Evolutionary conservation across 495 filamentous ascomycete genomes (phyloP).

Genomic region (Aspergillus egyptiacus): DNA sequence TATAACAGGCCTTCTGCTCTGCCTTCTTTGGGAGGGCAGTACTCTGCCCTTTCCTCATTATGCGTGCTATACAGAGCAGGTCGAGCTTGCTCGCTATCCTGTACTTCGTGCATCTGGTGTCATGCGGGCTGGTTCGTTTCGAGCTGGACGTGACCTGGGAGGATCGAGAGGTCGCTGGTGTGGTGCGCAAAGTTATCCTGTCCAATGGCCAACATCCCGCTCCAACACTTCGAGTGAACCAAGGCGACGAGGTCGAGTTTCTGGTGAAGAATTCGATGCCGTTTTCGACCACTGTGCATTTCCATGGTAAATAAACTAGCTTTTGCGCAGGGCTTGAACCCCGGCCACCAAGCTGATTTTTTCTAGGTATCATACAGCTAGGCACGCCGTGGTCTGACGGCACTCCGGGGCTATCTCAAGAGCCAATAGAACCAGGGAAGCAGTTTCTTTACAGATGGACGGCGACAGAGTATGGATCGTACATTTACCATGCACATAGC

Average conservation of each 20-base stretch:
- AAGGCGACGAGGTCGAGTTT: slow-evolving; percentile 58
- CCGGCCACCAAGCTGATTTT: neutral
- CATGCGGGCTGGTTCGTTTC: slow-evolving; percentile 22
- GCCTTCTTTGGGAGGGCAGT: too few species aligned
- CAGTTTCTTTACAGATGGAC: slow-evolving; percentile 47
- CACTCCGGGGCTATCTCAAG: slow-evolving; percentile 46
- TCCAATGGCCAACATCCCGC: slow-evolving; percentile 57
- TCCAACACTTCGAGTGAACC: slow-evolving; percentile 50
- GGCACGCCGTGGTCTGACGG: slow-evolving; percentile 49
- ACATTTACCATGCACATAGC: slow-evolving; percentile 49
- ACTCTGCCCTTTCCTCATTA: neutral
- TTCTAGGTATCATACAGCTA: slow-evolving; percentile 31
- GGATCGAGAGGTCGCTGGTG: slow-evolving; percentile 24
- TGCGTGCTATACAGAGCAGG: neutral
- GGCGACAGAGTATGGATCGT: slow-evolving; percentile 25
- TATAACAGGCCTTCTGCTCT: neutral
- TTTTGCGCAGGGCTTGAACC: too few species aligned
- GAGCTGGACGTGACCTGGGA: slow-evolving; percentile 30
- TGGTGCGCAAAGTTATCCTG: slow-evolving; percentile 45
- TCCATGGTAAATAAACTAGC: slow-evolving; percentile 34
- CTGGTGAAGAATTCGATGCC: slow-evolving; percentile 52
- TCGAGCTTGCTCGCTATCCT: slow-evolving; percentile 9
- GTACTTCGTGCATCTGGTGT: slow-evolving; percentile 12
- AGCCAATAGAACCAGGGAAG: slow-evolving; percentile 36
- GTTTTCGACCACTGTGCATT: slow-evolving; percentile 48